Percentiles rank a stretch among this genome's conserved stretches.
These are phyloP conservation scores for Colletotrichum sp. DNA, from an alignment of 2,329 filamentous ascomycete genomes.

Conservation along the genomic window DNA sequence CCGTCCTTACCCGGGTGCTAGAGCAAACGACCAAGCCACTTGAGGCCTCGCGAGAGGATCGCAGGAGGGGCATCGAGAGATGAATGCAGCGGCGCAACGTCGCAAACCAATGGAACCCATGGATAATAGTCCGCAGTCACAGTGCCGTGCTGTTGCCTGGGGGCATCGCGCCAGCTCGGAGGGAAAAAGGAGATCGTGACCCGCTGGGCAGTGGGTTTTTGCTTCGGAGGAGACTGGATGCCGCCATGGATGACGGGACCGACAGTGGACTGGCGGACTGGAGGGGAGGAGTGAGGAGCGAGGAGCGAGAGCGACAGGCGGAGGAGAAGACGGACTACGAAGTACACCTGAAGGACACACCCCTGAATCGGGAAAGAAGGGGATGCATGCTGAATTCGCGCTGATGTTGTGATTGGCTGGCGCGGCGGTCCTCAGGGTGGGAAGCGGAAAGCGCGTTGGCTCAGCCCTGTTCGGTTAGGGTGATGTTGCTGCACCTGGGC, in stretches of 20 bases:
- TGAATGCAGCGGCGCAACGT: background rate
- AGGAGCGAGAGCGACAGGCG: background rate
- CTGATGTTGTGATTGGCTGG: background rate
- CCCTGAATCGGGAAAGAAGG: conserved; percentile 4
- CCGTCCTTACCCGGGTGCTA: background rate
- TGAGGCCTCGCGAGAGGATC: background rate
- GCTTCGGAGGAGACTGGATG: background rate
- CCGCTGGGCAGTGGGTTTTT: background rate
- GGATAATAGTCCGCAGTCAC: background rate
- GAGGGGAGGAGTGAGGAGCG: background rate
- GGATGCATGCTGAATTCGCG: background rate
- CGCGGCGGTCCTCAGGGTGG: background rate
- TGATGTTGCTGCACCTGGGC: background rate
- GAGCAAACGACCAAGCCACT: background rate
- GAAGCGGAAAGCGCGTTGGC: conserved; percentile 16
- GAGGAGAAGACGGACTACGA: background rate
- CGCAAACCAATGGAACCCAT: background rate
- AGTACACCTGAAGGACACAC: background rate
- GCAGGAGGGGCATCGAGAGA: background rate
- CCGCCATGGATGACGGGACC: background rate
- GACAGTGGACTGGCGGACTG: background rate
- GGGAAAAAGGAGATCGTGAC: background rate
- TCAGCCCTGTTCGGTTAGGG: conserved; percentile 17
- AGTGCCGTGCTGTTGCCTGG: background rate
- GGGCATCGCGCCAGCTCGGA: background rate